phyloP scores from a whole-genome alignment of 1,139 yeast species.

The Blastobotrys indianensis region DNA sequence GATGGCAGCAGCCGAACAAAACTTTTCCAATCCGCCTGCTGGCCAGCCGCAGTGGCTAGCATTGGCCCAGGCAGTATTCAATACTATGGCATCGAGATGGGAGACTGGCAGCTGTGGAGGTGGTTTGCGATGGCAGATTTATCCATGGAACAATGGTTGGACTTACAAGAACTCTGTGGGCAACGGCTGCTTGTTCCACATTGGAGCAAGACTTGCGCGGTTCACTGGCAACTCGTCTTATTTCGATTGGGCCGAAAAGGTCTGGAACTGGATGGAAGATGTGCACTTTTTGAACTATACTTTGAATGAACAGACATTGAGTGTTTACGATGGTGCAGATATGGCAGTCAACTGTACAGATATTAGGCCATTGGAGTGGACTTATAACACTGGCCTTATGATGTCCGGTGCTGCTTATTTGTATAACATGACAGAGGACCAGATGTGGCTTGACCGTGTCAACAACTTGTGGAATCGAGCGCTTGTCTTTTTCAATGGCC shows the following conservation, averaged over 20 bases:
- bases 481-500: slow-evolving; percentile 43
- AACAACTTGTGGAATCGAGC: slow-evolving; percentile 48
- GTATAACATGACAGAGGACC: slow-evolving; percentile 57
- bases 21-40: slow-evolving; percentile 58
- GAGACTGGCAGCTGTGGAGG: slow-evolving; percentile 60
- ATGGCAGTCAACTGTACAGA: slow-evolving; percentile 51
- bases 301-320: slow-evolving; percentile 34
- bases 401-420: slow-evolving; percentile 68
- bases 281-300: slow-evolving; percentile 43
- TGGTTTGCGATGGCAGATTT: slow-evolving; percentile 84
- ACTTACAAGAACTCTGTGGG: slow-evolving; percentile 74
- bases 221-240: slow-evolving; percentile 61
- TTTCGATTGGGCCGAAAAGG: slow-evolving; percentile 55
- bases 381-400: slow-evolving; percentile 73
- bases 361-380: slow-evolving; percentile 55
- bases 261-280: slow-evolving; percentile 64
- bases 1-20: slow-evolving; percentile 77
- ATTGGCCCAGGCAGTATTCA: slow-evolving; percentile 68
- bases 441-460: slow-evolving; percentile 52
- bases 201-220: slow-evolving; percentile 73
- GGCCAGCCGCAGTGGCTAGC: slow-evolving; percentile 57
- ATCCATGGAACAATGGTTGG: slow-evolving; percentile 69
- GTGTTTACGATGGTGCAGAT: slow-evolving; percentile 70
- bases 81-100: slow-evolving; percentile 74
- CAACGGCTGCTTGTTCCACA: slow-evolving; percentile 69